Base-by-base conservation (phyloP, 2,329 filamentous ascomycete genomes). In the Aspergillus aculeatus region DNA sequence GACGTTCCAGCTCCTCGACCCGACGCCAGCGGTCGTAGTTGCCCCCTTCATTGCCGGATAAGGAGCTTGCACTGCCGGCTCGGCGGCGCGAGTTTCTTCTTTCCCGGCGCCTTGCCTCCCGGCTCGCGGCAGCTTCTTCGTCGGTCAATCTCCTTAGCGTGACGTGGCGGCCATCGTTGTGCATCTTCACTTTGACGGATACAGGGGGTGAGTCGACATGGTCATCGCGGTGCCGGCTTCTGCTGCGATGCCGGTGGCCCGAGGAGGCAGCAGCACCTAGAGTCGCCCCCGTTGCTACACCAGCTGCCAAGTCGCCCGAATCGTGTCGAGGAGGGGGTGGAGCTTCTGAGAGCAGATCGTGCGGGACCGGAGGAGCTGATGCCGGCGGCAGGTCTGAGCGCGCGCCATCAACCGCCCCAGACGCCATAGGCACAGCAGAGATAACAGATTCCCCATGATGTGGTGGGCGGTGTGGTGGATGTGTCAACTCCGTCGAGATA, bases 141-240 rank as follows among this genome's bases (percentile, higher is more conserved):
- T 86, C 83, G 11, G 84, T 85, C 26, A 89, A 75, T 12, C 85
- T 78, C 29, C 85, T 80, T 7, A 89, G 77, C 2, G 86, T 89
- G 38, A 89, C 84, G 66, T 86, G 83, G 7, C 84, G 80, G 24
- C 85, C 85, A 63, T 88, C 84, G 59, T 83, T 82, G 71, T 87
- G 85, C 81, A 87, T 85, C 68, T 86, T 86, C 47, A 88, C 81
- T 70, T 87, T 86, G 57, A 89, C 81, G 31, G 83, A 86, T 50
- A 87, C 84, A 2, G 85, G 84, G n/a, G 84, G 84, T 0, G 83
- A 85, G 24, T 78, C 78, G 31, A 81, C 74, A 61, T 79, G 78
- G 50, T 78, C 78, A 49, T 80, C 77, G 47, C 75, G 71, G 41
- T 66, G 70, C 61, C 71, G 61, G 56, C 68, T 66, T 35, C 69